These are phyloP conservation scores for Ophiostoma montium DNA, from an alignment of 2,329 filamentous ascomycete genomes.

Conservation along the genomic window DNA sequence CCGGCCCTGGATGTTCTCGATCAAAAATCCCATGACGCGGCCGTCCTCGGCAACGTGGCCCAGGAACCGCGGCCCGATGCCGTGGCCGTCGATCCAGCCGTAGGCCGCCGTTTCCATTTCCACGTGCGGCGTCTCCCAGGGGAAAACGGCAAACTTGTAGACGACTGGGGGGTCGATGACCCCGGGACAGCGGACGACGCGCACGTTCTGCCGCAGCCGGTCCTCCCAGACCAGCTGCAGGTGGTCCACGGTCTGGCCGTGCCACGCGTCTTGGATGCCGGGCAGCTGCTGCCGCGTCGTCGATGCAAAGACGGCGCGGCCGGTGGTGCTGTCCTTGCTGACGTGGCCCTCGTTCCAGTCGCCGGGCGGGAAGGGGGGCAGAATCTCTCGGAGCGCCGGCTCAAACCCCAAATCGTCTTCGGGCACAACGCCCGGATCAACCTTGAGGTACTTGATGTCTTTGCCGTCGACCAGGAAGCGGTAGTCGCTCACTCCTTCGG, in stretches of 20 bases:
- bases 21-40: constrained; percentile 20
- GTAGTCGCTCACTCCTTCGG: constrained; percentile 21
- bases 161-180: constrained; percentile 10
- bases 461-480: constrained; percentile 26
- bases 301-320: constrained; percentile 17
- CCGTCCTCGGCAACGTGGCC: constrained; percentile 20
- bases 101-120: constrained; percentile 17
- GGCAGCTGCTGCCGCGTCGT: constrained; percentile 17
- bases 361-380: constrained; percentile 24
- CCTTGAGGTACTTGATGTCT: constrained; percentile 28
- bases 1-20: constrained; percentile 17
- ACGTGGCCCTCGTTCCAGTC: constrained; percentile 28
- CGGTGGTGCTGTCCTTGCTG: constrained; percentile 15
- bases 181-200: constrained; percentile 8
- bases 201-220: constrained; percentile 18
- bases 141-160: constrained; percentile 15
- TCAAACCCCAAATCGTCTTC: constrained; percentile 21
- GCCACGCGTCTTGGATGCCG: constrained; percentile 22
- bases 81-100: constrained; percentile 14
- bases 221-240: constrained; percentile 18
- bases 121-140: constrained; percentile 13
- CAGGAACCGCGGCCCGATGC: constrained; percentile 15
- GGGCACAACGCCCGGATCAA: constrained; percentile 22
- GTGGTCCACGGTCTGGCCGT: constrained; percentile 21
- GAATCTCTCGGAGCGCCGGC: constrained; percentile 19